Base-by-base conservation (phyloP, 805 yeast genomes). In the Spathaspora hagerdaliae region DNA sequence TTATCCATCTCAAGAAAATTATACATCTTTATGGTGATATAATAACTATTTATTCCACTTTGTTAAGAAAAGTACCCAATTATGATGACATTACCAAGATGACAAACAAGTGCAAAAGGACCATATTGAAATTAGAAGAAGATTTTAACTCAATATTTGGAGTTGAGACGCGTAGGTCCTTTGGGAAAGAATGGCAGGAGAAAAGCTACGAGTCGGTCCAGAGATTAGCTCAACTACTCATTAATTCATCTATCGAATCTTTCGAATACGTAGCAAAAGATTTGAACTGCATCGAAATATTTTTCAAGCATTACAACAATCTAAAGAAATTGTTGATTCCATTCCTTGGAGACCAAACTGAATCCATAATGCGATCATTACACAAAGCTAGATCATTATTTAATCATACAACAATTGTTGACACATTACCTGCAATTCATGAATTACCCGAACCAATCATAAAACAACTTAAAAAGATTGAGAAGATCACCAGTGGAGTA, bases 51-150 rank as follows among this genome's bases (percentile, higher is more conserved):
- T 71, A 70, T 52, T 55, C 68, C 42, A 67, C 74, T 12, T 54
- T 71, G 36, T 55, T 71, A 27, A 51, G 57, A 38, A 71, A 71
- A 47, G 61, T 71, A 27, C 69, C 72, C 24, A 56, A 69, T 46
- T 70, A 69, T 46, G 75, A 69, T 37, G 77, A 71, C 53, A 53
- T 71, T 42, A 66, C 73, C 2, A 14, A 43, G n/a, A 58, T 68
- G 64, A 55, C 72, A 2, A 43, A 50, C 40, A 46, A 48, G 27
- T 54, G 64, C 6, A 57, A 57, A 43, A 19, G 45, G 15, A 43
- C 49, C 5, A 40, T 67, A 36, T 38, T 51, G 29, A 54, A 51
- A 39, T 50, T 69, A 29, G 77, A 71, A 45, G 56, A 57, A 8
- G 64, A 65, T 42, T 54, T 67, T 47, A 64, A 64, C 42, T 48